Evolutionary conservation across 352 stramenopile species (phyloP), one percentile per base, ranked within the genome.

Genomic region (Phytophthora idaei): DNA sequence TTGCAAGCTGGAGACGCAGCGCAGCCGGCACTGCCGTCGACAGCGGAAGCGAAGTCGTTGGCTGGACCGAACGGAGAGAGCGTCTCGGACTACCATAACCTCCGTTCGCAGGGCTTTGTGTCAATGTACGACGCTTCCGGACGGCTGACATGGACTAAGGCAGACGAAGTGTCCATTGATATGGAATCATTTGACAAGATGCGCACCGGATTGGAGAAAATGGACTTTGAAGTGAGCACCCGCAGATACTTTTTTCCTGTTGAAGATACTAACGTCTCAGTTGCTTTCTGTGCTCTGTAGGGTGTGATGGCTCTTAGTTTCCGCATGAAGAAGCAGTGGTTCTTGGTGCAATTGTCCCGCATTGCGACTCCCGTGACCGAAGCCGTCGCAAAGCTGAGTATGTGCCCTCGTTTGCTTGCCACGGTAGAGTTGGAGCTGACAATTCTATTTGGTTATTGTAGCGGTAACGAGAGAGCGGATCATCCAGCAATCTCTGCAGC

Each of bases 311-410:
- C 85, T 31, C 74, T 93, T 52, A 73, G 85, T 25, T 93, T 93
- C 49, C 83, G 78, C 10, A 73, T 81, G 51, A 93, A 93, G 71
- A 93, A 93, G 67, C 84, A 90, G 67, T 93, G 85, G 85, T 93
- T 93, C 71, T 76, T 93, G 34, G 73, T 90, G 29, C 79, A 90
- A 27, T 57, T 93, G 39, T 77, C 83, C 6, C 79, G 77, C 8
- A 83, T 92, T 48, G 85, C 83, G 15, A 89, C 81, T 10, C 85
- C 83, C 1, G 71, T 82, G 52, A 84, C 76, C 2, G 85, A 92
- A 61, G 81, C 79, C 4, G 73, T 91, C 36, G 76, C 76, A 6
- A 90, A 90, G 47, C 73, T 93, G 41, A 74, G 84, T 92, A 78
- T 44, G 76, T 85, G 11, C 34, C 2, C 3, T 31, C n/a, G 1